Evolutionary conservation across 2,329 filamentous ascomycete genomes (phyloP).

Genomic region (Sclerotinia subarctica): DNA sequence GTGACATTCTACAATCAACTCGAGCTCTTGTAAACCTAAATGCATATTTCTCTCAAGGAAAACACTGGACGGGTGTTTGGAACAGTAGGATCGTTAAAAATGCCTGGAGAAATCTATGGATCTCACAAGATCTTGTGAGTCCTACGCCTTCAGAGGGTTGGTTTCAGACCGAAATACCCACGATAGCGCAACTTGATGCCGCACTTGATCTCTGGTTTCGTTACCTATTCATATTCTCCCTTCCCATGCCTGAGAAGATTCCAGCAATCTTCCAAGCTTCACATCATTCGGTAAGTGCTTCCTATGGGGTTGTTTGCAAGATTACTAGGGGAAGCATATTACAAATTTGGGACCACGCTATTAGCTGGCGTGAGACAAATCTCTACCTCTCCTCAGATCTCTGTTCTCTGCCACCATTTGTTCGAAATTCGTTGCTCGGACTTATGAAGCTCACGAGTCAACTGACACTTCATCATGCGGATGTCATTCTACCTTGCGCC

Average conservation of each 20-base stretch:
- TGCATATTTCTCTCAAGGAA: constrained; percentile 40
- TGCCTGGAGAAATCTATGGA: constrained; percentile 46
- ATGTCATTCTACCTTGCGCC: constrained; percentile 54
- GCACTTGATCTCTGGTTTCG: constrained; percentile 47
- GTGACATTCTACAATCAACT: constrained; percentile 44
- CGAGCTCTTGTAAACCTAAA: constrained; percentile 34
- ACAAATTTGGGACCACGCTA: constrained; percentile 63
- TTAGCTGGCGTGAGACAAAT: constrained; percentile 53
- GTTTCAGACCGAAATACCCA: constrained; percentile 46
- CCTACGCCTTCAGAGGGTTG: constrained; percentile 43
- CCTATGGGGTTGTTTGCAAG: constrained; percentile 61
- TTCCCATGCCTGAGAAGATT: constrained; percentile 42
- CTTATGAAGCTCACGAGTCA: constrained; percentile 29
- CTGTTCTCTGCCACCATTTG: constrained; percentile 32
- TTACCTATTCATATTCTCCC: constrained; percentile 48
- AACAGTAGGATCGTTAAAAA: constrained; percentile 46
- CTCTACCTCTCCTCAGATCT: constrained; percentile 35
- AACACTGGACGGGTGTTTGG: constrained; percentile 48
- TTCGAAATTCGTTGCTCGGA: constrained; percentile 34
- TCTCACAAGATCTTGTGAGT: constrained; percentile 45
- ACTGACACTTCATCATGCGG: constrained; percentile 48
- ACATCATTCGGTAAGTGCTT: constrained; percentile 58
- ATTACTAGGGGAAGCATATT: constrained; percentile 57
- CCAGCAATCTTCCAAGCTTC: constrained; percentile 62
- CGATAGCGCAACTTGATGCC: constrained; percentile 45